phyloP scores from a whole-genome alignment of 31 red algal species.

The Endocladia muricata region DNA sequence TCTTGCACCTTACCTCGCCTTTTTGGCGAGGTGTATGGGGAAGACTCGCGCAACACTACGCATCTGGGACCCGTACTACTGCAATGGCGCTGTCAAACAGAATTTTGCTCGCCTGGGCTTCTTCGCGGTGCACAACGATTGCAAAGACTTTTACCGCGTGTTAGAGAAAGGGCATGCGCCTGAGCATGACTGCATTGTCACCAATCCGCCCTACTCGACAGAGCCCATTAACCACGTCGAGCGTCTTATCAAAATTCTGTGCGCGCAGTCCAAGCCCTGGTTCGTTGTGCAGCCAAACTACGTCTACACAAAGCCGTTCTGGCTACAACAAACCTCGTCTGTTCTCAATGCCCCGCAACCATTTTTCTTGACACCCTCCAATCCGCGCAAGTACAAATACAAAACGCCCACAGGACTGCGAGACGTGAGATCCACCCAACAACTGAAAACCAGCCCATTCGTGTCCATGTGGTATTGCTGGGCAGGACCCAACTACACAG shows the following conservation, averaged over 20 bases:
- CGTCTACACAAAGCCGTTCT: slow-evolving; percentile 51
- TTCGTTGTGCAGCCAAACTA: slow-evolving; percentile 59
- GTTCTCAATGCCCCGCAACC: slow-evolving; percentile 3
- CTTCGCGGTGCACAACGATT: slow-evolving; percentile 38
- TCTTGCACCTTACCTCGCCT: slow-evolving; percentile 15
- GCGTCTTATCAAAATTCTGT: slow-evolving; percentile 15
- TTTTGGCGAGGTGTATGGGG: slow-evolving; percentile 5
- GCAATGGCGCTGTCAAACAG: slow-evolving; percentile 30
- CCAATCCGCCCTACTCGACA: slow-evolving; percentile 59
- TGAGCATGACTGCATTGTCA: slow-evolving; percentile 39
- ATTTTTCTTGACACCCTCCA: slow-evolving; percentile 34
- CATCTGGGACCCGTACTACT: slow-evolving; percentile 58
- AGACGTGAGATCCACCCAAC: slow-evolving; percentile 11
- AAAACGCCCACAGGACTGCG: slow-evolving; percentile 37
- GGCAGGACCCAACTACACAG: slow-evolving; percentile 17
- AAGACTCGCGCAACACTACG: background rate
- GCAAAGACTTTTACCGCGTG: slow-evolving; percentile 40
- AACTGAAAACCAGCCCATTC: slow-evolving; percentile 47
- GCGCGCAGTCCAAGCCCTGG: slow-evolving; percentile 18
- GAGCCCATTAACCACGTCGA: slow-evolving; percentile 32
- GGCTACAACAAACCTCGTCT: slow-evolving; percentile 8
- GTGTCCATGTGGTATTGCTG: slow-evolving; percentile 55
- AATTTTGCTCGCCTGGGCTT: slow-evolving; percentile 21
- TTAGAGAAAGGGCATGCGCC: slow-evolving; percentile 5
- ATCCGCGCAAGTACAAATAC: slow-evolving; percentile 44